phyloP scores from a whole-genome alignment of 352 stramenopile genomes.

The Phytophthora pinifolia region DNA sequence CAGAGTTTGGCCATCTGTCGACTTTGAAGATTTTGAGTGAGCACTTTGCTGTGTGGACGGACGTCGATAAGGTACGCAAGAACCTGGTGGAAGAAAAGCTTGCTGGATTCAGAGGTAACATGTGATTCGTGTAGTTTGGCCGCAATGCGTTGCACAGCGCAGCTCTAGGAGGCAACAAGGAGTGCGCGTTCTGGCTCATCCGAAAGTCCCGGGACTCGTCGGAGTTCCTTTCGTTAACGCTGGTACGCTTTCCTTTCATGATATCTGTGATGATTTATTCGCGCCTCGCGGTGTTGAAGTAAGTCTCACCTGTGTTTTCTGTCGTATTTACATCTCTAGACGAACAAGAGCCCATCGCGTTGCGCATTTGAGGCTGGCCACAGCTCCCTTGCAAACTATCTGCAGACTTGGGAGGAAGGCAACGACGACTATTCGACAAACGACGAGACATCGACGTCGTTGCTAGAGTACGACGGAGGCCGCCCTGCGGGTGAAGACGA shows the following conservation, averaged over 20 bases:
- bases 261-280: slow-evolving; percentile 8
- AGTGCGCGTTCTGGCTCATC: slow-evolving; percentile 84
- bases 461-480: slow-evolving; percentile 30
- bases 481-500: slow-evolving; percentile 41
- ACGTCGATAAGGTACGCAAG: slow-evolving; percentile 70
- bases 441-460: slow-evolving; percentile 46
- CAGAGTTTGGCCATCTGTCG: slow-evolving; percentile 72
- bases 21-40: slow-evolving; percentile 82
- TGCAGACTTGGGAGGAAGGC: slow-evolving; percentile 85
- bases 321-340: slow-evolving; percentile 40
- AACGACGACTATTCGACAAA: slow-evolving; percentile 87
- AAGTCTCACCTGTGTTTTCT: slow-evolving; percentile 7
- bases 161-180: slow-evolving; percentile 76
- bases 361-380: slow-evolving; percentile 88
- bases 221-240: slow-evolving; percentile 69
- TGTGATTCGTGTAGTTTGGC: slow-evolving; percentile 58
- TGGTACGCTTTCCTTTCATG: slow-evolving; percentile 37
- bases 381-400: slow-evolving; percentile 68
- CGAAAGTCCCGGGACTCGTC: slow-evolving; percentile 65
- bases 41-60: slow-evolving; percentile 75
- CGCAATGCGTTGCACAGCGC: slow-evolving; percentile 83
- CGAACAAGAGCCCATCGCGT: slow-evolving; percentile 84
- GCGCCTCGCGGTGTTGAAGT: slow-evolving; percentile 12
- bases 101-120: background rate
- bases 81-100: background rate